These are phyloP conservation scores for Fragosphaeria purpurea DNA, from an alignment of 2,329 filamentous ascomycete species.

Conservation along the genomic window DNA sequence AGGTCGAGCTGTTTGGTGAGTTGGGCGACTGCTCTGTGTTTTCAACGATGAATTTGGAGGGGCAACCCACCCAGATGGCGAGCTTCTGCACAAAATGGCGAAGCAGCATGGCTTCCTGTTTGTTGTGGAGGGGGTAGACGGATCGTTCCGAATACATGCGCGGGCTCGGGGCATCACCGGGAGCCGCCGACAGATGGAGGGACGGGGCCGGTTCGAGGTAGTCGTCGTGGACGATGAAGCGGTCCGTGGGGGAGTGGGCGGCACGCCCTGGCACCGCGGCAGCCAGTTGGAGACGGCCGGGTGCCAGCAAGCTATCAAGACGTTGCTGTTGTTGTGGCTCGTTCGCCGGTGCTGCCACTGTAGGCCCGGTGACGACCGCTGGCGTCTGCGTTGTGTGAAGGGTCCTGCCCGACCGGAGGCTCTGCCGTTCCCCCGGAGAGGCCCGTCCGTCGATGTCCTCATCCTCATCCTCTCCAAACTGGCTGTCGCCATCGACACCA, in stretches of 20 bases:
- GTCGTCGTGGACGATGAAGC: slow-evolving; percentile 20
- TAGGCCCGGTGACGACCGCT: too few species aligned
- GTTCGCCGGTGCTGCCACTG: too few species aligned
- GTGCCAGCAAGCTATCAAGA: not conserved
- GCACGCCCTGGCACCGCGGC: too few species aligned
- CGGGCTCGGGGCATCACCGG: not conserved
- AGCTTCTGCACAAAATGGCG: slow-evolving; percentile 24
- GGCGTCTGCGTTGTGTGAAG: too few species aligned
- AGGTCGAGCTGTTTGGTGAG: slow-evolving; percentile 28
- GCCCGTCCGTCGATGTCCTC: too few species aligned
- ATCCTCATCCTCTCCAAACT: too few species aligned
- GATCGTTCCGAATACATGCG: slow-evolving; percentile 16
- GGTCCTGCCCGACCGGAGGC: too few species aligned
- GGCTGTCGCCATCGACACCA: too few species aligned
- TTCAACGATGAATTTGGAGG: accelerated
- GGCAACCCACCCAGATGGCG: slow-evolving; percentile 23
- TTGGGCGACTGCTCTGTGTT: not conserved
- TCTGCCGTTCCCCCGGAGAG: too few species aligned
- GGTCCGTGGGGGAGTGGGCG: slow-evolving; percentile 18
- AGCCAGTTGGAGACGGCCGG: too few species aligned
- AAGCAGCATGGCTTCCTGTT: slow-evolving; percentile 20
- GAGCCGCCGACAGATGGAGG: not conserved
- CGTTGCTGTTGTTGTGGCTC: not conserved
- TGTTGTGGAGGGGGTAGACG: slow-evolving; percentile 19
- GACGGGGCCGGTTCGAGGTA: not conserved